Evolutionary conservation across 1,284 basidiomycete species (phyloP), one percentile per base, ranked within the genome.

Genomic region (Ganoderma multipileum): DNA sequence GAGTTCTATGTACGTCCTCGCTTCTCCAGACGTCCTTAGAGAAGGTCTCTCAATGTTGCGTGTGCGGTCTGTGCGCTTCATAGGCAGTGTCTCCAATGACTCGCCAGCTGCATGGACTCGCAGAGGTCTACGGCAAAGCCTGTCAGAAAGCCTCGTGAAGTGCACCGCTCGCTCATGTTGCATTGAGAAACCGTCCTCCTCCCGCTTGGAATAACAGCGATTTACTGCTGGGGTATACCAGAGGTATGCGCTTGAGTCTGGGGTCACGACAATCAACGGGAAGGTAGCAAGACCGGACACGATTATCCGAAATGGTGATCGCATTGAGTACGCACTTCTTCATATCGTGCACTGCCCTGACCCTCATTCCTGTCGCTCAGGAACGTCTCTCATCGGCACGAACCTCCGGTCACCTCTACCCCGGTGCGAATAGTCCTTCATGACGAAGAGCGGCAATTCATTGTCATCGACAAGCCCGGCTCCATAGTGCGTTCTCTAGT

Each of bases 391-490:
- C 97, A 98, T 80, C 86, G 95, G 20, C 98, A 99, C 79, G 98
- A 99, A 80, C 97, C 98, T 4, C 96, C 98, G 0, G 92, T 99
- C 3, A 94, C 96, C 1, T 91, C 94, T 7, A 94, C 88, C 12
- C 94, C 95, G 0, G 91, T 99, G 63, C 88, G 91, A 71, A 88
- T 99, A 58, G 83, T 98, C 8, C 82, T 90, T 26, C 88, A 92
- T 58, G 95, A 98, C 79, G 85, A 85, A 20, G 90, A 94, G 71
- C 88, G 91, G 44, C 88, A 94, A 70, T 94, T 98, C 71, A 88
- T 99, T 36, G 94, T 99, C 16, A 93, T 99, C 38, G 93, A 97
- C 77, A 98, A 98, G 83, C 96, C 96, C 5, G 96, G 96, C 20
- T 95, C 93, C 77, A 94, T 98, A 78, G 94, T 94, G 80, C 81